A percentile compares a stretch with the other conserved stretches of the same genome.
phyloP scores from a whole-genome alignment of 495 filamentous ascomycete species.

The Penicillium cosmopolitanum region DNA sequence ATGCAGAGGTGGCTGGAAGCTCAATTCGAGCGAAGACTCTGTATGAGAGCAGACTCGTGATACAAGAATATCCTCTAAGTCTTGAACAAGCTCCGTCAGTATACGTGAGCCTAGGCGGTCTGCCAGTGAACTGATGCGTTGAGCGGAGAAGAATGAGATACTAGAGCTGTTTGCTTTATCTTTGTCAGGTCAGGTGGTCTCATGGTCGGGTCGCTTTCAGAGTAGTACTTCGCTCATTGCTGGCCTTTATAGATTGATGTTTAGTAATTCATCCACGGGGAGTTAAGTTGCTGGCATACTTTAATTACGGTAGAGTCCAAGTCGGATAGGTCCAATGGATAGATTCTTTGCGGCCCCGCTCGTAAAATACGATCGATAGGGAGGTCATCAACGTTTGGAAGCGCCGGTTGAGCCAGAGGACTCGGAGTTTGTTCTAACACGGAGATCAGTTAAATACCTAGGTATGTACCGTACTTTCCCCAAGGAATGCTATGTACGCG shows the following conservation, averaged over 20 bases:
- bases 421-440: neutral
- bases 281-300: neutral
- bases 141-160: neutral
- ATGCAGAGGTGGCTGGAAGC: neutral
- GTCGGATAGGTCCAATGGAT: neutral
- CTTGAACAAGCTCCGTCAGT: neutral
- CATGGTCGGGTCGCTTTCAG: neutral
- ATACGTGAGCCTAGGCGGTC: neutral
- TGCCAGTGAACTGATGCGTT: conserved; percentile 3
- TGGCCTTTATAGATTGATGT: neutral
- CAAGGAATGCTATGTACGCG: too few species aligned
- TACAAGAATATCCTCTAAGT: neutral
- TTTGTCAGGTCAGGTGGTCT: neutral
- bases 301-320: neutral
- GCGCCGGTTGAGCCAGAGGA: neutral
- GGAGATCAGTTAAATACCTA: too few species aligned
- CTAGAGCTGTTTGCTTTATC: conserved; percentile 7
- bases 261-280: neutral
- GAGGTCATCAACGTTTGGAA: neutral
- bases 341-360: neutral
- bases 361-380: neutral
- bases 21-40: neutral
- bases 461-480: too few species aligned
- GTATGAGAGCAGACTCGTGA: neutral
- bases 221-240: neutral